Evolutionary conservation across 495 filamentous ascomycete genomes (phyloP).

Genomic region (Aspergillus wentii): DNA sequence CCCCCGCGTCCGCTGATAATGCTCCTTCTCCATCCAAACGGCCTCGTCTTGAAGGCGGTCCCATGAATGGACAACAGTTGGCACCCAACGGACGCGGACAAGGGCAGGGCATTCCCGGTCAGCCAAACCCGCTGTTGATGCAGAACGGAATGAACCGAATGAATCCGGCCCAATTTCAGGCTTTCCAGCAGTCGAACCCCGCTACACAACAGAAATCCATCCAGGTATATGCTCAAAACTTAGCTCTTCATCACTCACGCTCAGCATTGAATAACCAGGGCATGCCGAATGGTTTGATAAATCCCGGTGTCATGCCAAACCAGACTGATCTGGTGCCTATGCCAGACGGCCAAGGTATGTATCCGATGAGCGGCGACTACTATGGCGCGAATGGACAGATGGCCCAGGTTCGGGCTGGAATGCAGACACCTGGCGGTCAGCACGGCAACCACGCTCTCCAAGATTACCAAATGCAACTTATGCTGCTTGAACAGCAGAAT

Average conservation of each 20-base stretch:
- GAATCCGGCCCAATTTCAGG: constrained; percentile 71
- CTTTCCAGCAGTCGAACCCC: constrained; percentile 55
- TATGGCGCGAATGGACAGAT: constrained; percentile 62
- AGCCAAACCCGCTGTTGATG: constrained; percentile 64
- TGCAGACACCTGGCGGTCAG: constrained; percentile 46
- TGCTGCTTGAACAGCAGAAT: constrained; percentile 98
- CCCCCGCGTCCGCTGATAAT: constrained; percentile 77
- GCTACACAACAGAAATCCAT: constrained; percentile 73
- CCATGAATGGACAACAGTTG: constrained; percentile 71
- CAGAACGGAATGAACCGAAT: constrained; percentile 76
- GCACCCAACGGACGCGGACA: constrained; percentile 74
- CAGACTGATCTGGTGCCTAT: constrained; percentile 82
- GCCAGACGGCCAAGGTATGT: constrained; percentile 56
- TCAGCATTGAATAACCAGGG: constrained; percentile 59
- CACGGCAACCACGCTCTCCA: constrained; percentile 90
- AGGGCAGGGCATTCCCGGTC: constrained; percentile 64
- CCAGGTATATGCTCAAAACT: constrained; percentile 77
- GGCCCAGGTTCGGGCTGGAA: constrained; percentile 47
- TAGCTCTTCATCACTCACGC: constrained; percentile 70
- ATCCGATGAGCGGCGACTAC: constrained; percentile 54
- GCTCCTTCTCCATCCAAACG: constrained; percentile 90
- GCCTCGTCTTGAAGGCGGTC: constrained; percentile 73
- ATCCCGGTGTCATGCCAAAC: constrained; percentile 50
- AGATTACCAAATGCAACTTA: constrained; percentile 99
- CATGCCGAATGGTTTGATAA: constrained; percentile 64